Base-by-base conservation (phyloP, 225 moss, liverwort and hornwort species). In the Sphagnum contortum region DNA sequence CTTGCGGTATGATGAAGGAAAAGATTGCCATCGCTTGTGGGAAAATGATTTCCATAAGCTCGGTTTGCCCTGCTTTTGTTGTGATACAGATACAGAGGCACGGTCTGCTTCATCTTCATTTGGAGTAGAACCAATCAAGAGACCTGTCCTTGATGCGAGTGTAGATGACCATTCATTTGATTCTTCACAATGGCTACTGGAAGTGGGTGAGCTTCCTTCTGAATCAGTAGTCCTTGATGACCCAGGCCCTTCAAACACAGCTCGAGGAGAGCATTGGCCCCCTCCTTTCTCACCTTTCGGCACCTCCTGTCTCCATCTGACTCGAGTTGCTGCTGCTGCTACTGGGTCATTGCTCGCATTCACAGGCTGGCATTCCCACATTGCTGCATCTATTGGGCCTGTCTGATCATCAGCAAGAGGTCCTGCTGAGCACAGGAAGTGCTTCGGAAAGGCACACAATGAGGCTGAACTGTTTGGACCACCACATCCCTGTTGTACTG, bases 11-110 rank as follows among this genome's bases (percentile, higher is more conserved):
- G 93, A 80, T 4, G 93, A 78, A 3, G 98, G 98, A 67, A 99
- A 93, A 3, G 91, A 93, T 57, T 93, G 89, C 93, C 93, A 93
- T 61, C 84, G 81, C 55, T 77, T 85, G 64, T 78, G 74, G 48
- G 98, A 88, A 71, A 98, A 87, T 5, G 85, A 85, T 69, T 89
- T 91, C 98, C 98, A 99, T 47, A 99, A 67, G 6, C 84, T 99
- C 66, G 87, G 80, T 48, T 85, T 78, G 52, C 85, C 88, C 61
- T 71, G 85, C 64, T 83, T 89, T 44, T 85, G 82, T 4, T 57
- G 72, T 48, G 86, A 80, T 2, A 75, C 73, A 12, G 63, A 9
- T 6, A 73, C 49, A 9, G 68, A 68, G 3, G 64, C 8, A 45
- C 71, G 63, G 10, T 66, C 77, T 44, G 61, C 67, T 50, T 77